Evolutionary conservation across 345 rosid genomes (phyloP).

Genomic region (Pseudoturritis turrita): DNA sequence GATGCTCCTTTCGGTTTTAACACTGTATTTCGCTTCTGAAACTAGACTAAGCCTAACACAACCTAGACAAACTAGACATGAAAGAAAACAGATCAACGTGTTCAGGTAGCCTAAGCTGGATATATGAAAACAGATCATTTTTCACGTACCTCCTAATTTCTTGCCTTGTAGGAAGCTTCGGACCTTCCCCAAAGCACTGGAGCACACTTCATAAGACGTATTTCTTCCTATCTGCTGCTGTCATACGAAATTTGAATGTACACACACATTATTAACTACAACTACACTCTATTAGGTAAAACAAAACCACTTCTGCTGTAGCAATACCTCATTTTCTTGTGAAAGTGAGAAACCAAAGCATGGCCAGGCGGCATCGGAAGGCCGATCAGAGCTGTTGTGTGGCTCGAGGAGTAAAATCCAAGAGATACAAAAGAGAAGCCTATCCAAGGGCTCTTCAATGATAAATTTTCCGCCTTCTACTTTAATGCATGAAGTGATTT

Average conservation of each 20-base stretch:
- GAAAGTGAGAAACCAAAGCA: conserved; percentile 85
- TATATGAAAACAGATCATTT: no score
- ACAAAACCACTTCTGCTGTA: not conserved
- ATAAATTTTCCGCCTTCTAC: conserved; percentile 44
- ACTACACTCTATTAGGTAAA: not conserved
- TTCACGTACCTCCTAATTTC: conserved; percentile 51
- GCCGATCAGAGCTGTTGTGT: conserved; percentile 36
- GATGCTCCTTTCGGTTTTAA: not conserved
- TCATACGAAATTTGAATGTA: conserved; percentile 11
- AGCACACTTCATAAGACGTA: conserved; percentile 46
- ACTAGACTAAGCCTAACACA: conserved; percentile 12
- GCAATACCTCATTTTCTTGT: conserved; percentile 70
- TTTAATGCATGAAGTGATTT: conserved; percentile 48
- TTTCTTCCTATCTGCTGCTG: conserved; percentile 52
- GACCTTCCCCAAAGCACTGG: conserved; percentile 51
- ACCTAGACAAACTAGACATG: not conserved
- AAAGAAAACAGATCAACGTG: not conserved
- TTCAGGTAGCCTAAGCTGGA: not conserved
- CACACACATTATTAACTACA: not conserved
- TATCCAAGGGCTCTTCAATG: conserved; percentile 72
- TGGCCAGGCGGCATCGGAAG: conserved; percentile 47
- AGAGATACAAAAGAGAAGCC: conserved; percentile 66
- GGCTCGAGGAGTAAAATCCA: conserved; percentile 71
- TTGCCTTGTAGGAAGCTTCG: conserved; percentile 41
- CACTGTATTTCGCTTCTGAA: not conserved